Evolutionary conservation across 169 alveolate species (phyloP), one percentile per base, ranked within the genome.

Genomic region (Cyclospora cayetanensis): DNA sequence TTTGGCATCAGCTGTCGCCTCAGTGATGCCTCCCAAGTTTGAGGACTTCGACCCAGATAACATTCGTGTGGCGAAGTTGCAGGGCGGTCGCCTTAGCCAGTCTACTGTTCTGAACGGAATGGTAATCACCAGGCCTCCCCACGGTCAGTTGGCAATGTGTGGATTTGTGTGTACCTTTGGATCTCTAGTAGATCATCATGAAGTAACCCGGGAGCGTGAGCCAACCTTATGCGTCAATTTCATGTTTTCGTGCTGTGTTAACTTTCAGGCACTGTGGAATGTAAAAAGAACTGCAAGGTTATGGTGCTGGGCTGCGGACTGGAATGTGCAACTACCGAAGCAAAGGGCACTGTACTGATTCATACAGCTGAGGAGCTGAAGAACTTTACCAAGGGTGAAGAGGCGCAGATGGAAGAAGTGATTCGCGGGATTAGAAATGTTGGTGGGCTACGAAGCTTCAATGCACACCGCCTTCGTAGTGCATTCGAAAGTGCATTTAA

Each of bases 281-380:
- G 97, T 90, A 97, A 97, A 55, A 96, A 95, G 63, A 97, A 97
- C 90, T 98, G 99, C 90, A 98, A 97, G 91, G 99, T 99, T 46
- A 98, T 99, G 94, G 99, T 98, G 41, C 96, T 97, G 85, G 98
- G 99, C 92, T 97, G 99, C 91, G 99, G 99, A 65, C 95, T 99
- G 31, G 99, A 99, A 91, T 95, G 92, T 63, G 41, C 92, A 4
- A 70, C 97, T 39, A 98, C 99, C 22, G 99, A 99, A 91, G 98
- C 99, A 25, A 98, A 98, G 95, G 99, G 99, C 92, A 99, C 99
- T 5, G 99, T 99, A 34, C 96, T 99, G 46, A 93, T 99, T 53
- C 98, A 97, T 93, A 98, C 97, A 35, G 99, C 99, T 20, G 98
- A 98, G 90, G 99, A 99, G 86, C 97, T 98, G 80, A 85, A 93